Conservation (phyloP, 495 filamentous ascomycete genomes). For the Glonium stellatum region DNA sequence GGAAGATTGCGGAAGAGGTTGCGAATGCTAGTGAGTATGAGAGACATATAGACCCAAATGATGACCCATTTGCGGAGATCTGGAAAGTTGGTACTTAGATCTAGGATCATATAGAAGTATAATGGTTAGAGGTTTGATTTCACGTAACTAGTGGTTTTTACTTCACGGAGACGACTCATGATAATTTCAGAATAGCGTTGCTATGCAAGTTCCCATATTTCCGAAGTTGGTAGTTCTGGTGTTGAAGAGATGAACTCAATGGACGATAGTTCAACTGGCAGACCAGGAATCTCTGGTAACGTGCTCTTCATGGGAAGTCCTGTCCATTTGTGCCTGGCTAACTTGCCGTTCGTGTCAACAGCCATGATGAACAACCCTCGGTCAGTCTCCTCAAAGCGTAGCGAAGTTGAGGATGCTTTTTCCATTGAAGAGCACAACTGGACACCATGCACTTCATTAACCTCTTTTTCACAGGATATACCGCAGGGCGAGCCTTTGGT, state of each 20-base stretch:
- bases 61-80: slow-evolving; percentile 40
- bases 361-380: background rate
- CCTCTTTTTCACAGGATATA: background rate
- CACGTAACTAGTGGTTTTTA: too few species aligned
- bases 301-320: background rate
- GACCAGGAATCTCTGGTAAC: background rate
- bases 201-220: background rate
- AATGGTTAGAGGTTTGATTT: too few species aligned
- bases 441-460: background rate
- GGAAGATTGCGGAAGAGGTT: slow-evolving; percentile 29
- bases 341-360: background rate
- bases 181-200: background rate
- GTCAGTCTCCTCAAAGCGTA: background rate
- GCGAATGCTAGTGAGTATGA: slow-evolving; percentile 35
- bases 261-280: background rate
- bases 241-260: background rate
- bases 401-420: background rate
- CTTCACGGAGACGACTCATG: background rate
- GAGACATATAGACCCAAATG: slow-evolving; percentile 25
- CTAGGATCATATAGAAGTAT: background rate
- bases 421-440: background rate
- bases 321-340: slow-evolving; percentile 1
- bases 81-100: slow-evolving; percentile 2
- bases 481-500: background rate
- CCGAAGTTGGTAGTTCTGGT: background rate